phyloP scores from a whole-genome alignment of 768 basidiomycete genomes.

The Pleurotus sapidus region DNA sequence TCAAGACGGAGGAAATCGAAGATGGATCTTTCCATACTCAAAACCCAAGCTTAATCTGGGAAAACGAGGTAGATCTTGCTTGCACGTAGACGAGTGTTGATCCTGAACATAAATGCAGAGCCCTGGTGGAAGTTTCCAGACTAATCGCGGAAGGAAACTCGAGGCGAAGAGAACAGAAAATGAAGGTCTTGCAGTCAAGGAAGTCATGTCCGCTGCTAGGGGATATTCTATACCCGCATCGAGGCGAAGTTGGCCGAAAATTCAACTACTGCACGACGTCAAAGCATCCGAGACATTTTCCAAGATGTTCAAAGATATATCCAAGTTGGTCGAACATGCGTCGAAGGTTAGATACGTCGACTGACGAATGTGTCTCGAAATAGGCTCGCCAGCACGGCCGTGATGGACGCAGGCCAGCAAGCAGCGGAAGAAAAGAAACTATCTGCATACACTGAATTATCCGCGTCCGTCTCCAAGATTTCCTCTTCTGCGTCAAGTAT shows the following conservation, averaged over 20 bases:
- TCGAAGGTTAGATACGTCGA: background rate
- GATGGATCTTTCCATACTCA: background rate
- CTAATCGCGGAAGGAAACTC: background rate
- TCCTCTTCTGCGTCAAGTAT: constrained; percentile 37
- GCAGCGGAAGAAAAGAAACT: constrained; percentile 45
- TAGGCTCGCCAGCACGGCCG: constrained; percentile 44
- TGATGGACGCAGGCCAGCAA: constrained; percentile 38
- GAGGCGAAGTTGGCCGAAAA: background rate
- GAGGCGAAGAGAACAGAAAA: background rate
- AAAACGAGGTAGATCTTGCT: too few relatives aligned
- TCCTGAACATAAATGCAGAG: background rate
- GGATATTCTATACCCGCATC: background rate
- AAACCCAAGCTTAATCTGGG: background rate
- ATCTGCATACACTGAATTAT: constrained; percentile 47
- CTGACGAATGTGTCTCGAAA: background rate
- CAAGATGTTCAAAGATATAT: constrained; percentile 1
- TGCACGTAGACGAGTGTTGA: too few relatives aligned
- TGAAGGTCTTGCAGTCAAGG: background rate
- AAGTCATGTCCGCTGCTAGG: background rate
- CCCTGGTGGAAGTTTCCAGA: background rate
- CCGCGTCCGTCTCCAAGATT: constrained; percentile 42
- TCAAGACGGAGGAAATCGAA: constrained; percentile 6
- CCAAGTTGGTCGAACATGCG: background rate
- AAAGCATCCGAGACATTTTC: background rate
- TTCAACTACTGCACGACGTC: too few relatives aligned